A percentile compares a stretch with the other conserved stretches of the same genome.
Evolutionary conservation across 495 filamentous ascomycete genomes (phyloP).

Genomic region (Daldinia childiae): DNA sequence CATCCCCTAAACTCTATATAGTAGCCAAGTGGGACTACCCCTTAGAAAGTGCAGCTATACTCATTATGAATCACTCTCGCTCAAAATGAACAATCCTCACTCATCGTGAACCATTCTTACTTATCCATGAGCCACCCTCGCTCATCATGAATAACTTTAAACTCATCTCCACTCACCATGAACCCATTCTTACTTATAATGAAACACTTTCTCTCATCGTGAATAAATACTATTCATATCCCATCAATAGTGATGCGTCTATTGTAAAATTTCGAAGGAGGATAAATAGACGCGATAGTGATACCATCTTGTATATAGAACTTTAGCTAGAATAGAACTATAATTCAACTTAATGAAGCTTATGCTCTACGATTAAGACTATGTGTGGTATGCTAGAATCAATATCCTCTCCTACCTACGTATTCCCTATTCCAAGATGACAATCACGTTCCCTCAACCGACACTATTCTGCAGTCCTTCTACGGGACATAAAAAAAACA

Average conservation of each 20-base stretch:
- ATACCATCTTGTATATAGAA: slow-evolving; percentile 11
- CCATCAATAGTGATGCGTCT: slow-evolving; percentile 16
- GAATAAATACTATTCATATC: slow-evolving; percentile 41
- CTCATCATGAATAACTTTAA: background rate
- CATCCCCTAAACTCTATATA: background rate
- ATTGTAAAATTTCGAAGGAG: background rate
- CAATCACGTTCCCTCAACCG: slow-evolving; percentile 50
- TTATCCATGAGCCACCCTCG: background rate
- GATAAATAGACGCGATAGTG: slow-evolving; percentile 21
- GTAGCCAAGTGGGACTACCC: background rate
- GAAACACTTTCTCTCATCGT: background rate
- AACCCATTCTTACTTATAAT: slow-evolving; percentile 6
- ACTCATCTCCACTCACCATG: background rate
- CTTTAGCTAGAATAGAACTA: slow-evolving; percentile 12
- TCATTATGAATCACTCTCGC: slow-evolving; percentile 12
- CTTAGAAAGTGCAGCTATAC: background rate
- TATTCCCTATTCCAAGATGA: slow-evolving; percentile 44
- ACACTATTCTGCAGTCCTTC: slow-evolving; percentile 43
- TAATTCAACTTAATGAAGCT: background rate
- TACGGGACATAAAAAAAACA: slow-evolving; percentile 15
- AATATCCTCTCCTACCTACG: background rate
- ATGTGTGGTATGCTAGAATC: slow-evolving; percentile 19
- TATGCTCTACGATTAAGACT: slow-evolving; percentile 4
- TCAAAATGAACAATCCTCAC: background rate
- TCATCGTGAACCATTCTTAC: slow-evolving; percentile 30